phyloP scores from a whole-genome alignment of 257 asterid genomes.

The Solanum habrochaites region DNA sequence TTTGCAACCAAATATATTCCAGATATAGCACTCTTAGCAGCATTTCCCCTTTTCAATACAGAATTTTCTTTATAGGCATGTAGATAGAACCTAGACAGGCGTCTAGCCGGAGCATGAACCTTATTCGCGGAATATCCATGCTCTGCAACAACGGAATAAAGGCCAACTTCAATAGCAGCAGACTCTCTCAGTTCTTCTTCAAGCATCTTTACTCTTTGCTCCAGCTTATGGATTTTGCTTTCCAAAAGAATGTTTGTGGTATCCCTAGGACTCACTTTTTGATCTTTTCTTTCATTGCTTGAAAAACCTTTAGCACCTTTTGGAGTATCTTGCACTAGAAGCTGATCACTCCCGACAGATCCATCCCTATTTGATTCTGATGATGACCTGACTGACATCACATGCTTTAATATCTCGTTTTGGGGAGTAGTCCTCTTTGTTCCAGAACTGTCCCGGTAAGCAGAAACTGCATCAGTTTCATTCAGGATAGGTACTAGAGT shows the following conservation, averaged over 20 bases:
- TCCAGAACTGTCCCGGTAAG: conserved; percentile 10
- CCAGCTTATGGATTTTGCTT: conserved; percentile 39
- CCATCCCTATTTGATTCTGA: conserved; percentile 37
- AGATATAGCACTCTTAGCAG: conserved; percentile 71
- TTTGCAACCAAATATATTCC: conserved; percentile 80
- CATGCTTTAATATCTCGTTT: conserved; percentile 28
- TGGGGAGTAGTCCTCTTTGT: conserved; percentile 9
- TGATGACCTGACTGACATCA: conserved; percentile 51
- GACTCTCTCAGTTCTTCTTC: conserved; percentile 79
- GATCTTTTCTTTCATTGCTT: conserved; percentile 23
- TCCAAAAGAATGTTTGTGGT: conserved; percentile 37
- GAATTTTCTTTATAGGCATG: conserved; percentile 48
- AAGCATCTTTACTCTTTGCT: conserved; percentile 44
- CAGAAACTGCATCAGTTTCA: conserved; percentile 15
- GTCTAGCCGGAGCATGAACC: conserved; percentile 86
- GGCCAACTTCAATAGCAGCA: conserved; percentile 72
- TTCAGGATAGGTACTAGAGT: neutral
- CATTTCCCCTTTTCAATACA: conserved; percentile 54
- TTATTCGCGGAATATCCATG: conserved; percentile 64
- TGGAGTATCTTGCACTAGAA: conserved; percentile 9
- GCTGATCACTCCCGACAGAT: conserved; percentile 19
- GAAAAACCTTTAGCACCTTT: conserved; percentile 7
- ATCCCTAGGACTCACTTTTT: conserved; percentile 30
- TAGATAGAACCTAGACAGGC: conserved; percentile 71
- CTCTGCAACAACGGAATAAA: conserved; percentile 73